Evolutionary conservation across 2,329 filamentous ascomycete genomes (phyloP).

Genomic region (Bisporella sp.): DNA sequence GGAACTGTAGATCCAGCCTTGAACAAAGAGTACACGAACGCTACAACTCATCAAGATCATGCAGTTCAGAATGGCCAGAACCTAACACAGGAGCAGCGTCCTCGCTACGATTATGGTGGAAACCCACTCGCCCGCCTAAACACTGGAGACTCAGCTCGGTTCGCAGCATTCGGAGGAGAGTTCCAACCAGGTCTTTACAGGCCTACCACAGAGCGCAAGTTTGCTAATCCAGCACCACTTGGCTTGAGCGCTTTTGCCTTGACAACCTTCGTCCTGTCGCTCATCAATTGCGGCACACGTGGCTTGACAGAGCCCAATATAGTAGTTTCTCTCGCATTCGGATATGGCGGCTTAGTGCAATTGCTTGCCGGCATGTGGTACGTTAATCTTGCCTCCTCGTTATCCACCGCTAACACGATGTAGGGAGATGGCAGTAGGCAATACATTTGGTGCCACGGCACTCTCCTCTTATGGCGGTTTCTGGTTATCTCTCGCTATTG

Average conservation of each 20-base stretch:
- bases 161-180: slow-evolving; percentile 50
- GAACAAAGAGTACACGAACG: not conserved
- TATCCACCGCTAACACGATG: not conserved
- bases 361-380: slow-evolving; percentile 76
- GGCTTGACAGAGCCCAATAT: slow-evolving; percentile 42
- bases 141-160: slow-evolving; percentile 33
- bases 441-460: slow-evolving; percentile 57
- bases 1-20: not conserved
- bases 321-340: slow-evolving; percentile 48
- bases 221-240: slow-evolving; percentile 54
- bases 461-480: slow-evolving; percentile 57
- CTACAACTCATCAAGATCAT: not conserved
- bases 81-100: not conserved
- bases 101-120: slow-evolving; percentile 24
- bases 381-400: slow-evolving; percentile 22
- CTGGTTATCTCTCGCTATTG: slow-evolving; percentile 52
- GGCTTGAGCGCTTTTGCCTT: slow-evolving; percentile 55
- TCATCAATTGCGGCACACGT: slow-evolving; percentile 47
- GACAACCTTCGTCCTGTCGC: slow-evolving; percentile 54
- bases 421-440: slow-evolving; percentile 57
- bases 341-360: slow-evolving; percentile 62
- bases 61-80: not conserved
- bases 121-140: slow-evolving; percentile 42
- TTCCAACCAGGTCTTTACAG: slow-evolving; percentile 54
- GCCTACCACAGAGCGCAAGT: slow-evolving; percentile 41